phyloP scores from a whole-genome alignment of 768 basidiomycete genomes.

The Pholiota microspora region DNA sequence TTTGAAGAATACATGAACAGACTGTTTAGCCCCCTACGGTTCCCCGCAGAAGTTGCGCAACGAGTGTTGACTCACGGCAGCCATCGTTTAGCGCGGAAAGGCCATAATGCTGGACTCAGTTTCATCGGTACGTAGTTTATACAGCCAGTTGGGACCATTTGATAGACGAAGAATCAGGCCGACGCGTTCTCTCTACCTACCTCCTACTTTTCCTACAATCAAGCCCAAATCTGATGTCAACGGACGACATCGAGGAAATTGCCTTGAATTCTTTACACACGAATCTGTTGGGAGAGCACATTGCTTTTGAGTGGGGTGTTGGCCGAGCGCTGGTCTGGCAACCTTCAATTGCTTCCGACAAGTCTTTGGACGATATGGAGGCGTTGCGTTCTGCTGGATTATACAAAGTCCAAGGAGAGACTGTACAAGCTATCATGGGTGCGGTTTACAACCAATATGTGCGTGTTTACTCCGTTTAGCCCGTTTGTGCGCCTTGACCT shows the following conservation, averaged over 20 bases:
- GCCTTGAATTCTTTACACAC: slow-evolving; percentile 60
- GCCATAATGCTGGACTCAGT: slow-evolving; percentile 69
- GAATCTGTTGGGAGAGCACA: slow-evolving; percentile 67
- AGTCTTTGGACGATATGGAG: slow-evolving; percentile 25
- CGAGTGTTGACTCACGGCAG: slow-evolving; percentile 79
- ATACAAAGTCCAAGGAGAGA: slow-evolving; percentile 76
- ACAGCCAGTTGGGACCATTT: background rate
- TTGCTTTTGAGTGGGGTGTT: slow-evolving; percentile 75
- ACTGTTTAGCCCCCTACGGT: slow-evolving; percentile 64
- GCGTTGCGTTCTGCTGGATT: slow-evolving; percentile 59
- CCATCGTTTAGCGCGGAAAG: slow-evolving; percentile 61
- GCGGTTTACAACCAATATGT: slow-evolving; percentile 82
- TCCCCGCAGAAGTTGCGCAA: slow-evolving; percentile 67
- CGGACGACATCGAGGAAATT: slow-evolving; percentile 59
- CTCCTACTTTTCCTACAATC: slow-evolving; percentile 70
- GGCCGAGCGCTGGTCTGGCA: slow-evolving; percentile 76
- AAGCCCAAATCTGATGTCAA: slow-evolving; percentile 40
- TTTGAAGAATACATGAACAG: slow-evolving; percentile 52
- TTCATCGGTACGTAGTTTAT: slow-evolving; percentile 61
- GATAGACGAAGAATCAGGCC: slow-evolving; percentile 42
- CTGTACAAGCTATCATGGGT: slow-evolving; percentile 74
- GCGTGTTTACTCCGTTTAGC: slow-evolving; percentile 24
- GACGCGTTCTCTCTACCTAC: slow-evolving; percentile 76
- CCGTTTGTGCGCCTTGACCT: slow-evolving; percentile 2
- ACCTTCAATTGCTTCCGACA: slow-evolving; percentile 44